Evolutionary conservation across 2,329 filamentous ascomycete species (phyloP).

Genomic region (Arthrobotrys conoides): DNA sequence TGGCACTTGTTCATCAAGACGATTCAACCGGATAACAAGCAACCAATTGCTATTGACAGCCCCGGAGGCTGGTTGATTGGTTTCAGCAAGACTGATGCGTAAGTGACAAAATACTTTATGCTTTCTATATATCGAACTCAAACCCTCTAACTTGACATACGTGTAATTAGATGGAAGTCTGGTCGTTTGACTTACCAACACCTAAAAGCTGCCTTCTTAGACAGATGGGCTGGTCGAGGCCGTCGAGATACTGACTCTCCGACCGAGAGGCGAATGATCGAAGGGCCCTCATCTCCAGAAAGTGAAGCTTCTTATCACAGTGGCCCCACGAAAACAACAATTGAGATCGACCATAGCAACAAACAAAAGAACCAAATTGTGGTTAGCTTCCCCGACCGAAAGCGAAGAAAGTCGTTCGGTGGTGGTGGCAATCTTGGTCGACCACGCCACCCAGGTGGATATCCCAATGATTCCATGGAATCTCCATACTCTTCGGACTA

Average conservation of each 20-base stretch:
- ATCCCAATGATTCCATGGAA: conserved; percentile 57
- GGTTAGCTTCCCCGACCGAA: conserved; percentile 53
- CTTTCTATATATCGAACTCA: not conserved
- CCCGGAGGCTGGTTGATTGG: conserved; percentile 64
- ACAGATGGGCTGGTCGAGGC: conserved; percentile 62
- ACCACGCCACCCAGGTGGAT: conserved; percentile 39
- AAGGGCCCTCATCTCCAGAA: conserved; percentile 54
- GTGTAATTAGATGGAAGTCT: conserved; percentile 47
- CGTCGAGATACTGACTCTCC: conserved; percentile 55
- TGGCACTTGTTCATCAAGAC: conserved; percentile 65
- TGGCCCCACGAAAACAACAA: conserved; percentile 56
- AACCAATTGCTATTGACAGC: conserved; percentile 57
- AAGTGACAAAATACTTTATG: conserved; percentile 6
- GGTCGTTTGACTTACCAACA: conserved; percentile 63
- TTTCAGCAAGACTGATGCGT: conserved; percentile 63
- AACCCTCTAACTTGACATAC: not conserved
- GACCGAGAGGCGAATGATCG: conserved; percentile 57
- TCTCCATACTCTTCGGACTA: conserved; percentile 56
- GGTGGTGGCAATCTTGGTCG: conserved; percentile 22
- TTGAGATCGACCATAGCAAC: conserved; percentile 58
- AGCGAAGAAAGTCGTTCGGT: conserved; percentile 53
- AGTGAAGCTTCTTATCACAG: conserved; percentile 56
- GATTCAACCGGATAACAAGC: conserved; percentile 63
- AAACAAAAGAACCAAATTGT: conserved; percentile 60
- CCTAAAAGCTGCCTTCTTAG: conserved; percentile 63